phyloP scores from a whole-genome alignment of 2,329 filamentous ascomycete species.

The Rhynchosporium agropyri region DNA sequence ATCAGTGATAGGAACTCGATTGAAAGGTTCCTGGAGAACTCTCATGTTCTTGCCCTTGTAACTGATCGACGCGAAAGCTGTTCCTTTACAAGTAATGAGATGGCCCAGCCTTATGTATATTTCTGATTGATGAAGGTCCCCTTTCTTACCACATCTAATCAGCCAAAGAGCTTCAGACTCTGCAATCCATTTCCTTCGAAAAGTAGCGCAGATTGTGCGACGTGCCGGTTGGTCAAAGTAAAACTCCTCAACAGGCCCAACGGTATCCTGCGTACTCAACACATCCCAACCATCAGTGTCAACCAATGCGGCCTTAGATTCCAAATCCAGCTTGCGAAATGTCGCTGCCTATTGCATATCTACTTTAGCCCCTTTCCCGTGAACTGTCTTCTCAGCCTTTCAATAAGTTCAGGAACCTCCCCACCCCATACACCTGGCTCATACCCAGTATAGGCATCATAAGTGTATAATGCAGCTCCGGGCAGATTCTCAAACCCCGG shows the following conservation, averaged over 20 bases:
- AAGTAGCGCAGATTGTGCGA: not conserved
- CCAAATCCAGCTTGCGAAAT: conserved; percentile 10
- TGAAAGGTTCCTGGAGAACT: too few species aligned
- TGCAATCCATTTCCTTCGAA: not conserved
- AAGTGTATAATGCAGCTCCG: not conserved
- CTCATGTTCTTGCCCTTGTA: too few species aligned
- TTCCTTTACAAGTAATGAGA: too few species aligned
- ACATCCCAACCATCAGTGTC: conserved; percentile 21
- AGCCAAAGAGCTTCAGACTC: not conserved
- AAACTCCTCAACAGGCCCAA: conserved; percentile 17
- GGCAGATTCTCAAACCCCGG: not conserved
- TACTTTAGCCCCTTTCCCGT: conserved; percentile 15
- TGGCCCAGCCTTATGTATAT: too few species aligned
- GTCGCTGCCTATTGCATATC: not conserved
- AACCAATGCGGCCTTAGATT: conserved; percentile 11
- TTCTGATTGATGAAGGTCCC: too few species aligned
- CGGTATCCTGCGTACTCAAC: conserved; percentile 17
- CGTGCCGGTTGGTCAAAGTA: conserved; percentile 9
- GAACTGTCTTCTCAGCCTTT: conserved; percentile 21
- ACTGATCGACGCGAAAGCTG: too few species aligned
- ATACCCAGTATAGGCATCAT: not conserved
- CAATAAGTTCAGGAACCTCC: conserved; percentile 22
- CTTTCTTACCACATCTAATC: too few species aligned
- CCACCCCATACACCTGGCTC: conserved; percentile 13
- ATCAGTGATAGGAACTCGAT: too few species aligned